Percentiles rank a stretch among this genome's conserved stretches.
Evolutionary conservation across 2,329 filamentous ascomycete species (phyloP).

Genomic region (Clonostachys sp.): DNA sequence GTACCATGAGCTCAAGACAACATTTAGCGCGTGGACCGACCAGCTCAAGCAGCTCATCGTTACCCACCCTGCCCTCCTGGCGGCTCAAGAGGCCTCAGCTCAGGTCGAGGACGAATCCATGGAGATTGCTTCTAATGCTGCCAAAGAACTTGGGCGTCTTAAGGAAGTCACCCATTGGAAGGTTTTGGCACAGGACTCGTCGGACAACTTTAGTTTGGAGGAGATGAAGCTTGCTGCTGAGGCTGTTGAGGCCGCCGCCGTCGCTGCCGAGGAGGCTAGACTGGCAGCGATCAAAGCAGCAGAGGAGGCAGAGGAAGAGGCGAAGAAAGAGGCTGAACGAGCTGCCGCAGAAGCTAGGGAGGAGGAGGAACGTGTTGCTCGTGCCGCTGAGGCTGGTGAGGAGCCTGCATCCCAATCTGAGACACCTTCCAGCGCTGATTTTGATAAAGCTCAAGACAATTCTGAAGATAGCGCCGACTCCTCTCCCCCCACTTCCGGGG

Average conservation of each 20-base stretch:
- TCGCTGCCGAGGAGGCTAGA: slow-evolving; percentile 9
- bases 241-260: slow-evolving; percentile 22
- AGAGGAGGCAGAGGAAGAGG: slow-evolving; percentile 11
- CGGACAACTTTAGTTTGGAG: slow-evolving; percentile 73
- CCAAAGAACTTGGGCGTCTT: slow-evolving; percentile 72
- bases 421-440: slow-evolving; percentile 4
- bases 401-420: slow-evolving; percentile 1
- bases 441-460: background rate
- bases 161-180: slow-evolving; percentile 87
- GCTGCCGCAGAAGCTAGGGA: background rate
- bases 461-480: background rate
- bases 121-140: slow-evolving; percentile 71
- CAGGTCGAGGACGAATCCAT: slow-evolving; percentile 76
- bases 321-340: slow-evolving; percentile 8
- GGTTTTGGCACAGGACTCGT: slow-evolving; percentile 66
- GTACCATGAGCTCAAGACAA: slow-evolving; percentile 82
- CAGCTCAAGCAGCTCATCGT: slow-evolving; percentile 76
- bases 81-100: slow-evolving; percentile 63
- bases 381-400: slow-evolving; percentile 6
- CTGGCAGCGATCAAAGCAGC: slow-evolving; percentile 10
- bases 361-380: slow-evolving; percentile 4
- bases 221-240: slow-evolving; percentile 54
- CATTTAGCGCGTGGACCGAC: slow-evolving; percentile 78
- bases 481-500: background rate
- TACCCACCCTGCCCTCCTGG: slow-evolving; percentile 64